These are phyloP conservation scores for Fusarium siculi DNA, from an alignment of 2,329 filamentous ascomycete species.

Conservation along the genomic window DNA sequence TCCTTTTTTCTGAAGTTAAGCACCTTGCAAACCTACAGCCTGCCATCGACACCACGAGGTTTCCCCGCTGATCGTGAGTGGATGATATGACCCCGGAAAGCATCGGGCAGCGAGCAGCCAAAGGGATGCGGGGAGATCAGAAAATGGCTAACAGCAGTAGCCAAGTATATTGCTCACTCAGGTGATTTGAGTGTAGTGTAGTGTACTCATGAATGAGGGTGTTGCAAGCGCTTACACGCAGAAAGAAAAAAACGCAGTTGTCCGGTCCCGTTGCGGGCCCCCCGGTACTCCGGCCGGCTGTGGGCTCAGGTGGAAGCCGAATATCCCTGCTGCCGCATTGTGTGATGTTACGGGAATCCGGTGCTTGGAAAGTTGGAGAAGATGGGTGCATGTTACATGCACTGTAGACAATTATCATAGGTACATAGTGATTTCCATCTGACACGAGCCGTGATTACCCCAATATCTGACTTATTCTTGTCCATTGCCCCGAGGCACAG, in stretches of 20 bases:
- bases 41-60: slow-evolving; percentile 38
- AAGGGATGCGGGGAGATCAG: slow-evolving; percentile 20
- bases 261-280: slow-evolving; percentile 24
- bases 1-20: background rate
- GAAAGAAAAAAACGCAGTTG: slow-evolving; percentile 10
- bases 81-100: slow-evolving; percentile 29
- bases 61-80: slow-evolving; percentile 42
- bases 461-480: background rate
- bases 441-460: slow-evolving; percentile 21
- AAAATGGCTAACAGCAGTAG: background rate
- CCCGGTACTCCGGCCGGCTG: slow-evolving; percentile 36
- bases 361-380: slow-evolving; percentile 34
- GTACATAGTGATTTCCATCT: slow-evolving; percentile 1
- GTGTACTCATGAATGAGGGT: background rate
- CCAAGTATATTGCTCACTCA: background rate
- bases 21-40: background rate
- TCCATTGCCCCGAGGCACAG: slow-evolving; percentile 16
- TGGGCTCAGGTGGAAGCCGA: slow-evolving; percentile 30
- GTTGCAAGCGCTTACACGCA: background rate
- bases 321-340: slow-evolving; percentile 30
- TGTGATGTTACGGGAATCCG: background rate
- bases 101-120: slow-evolving; percentile 13
- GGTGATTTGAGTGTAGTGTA: background rate
- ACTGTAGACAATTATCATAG: background rate
- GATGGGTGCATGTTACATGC: slow-evolving; percentile 26